phyloP scores from a whole-genome alignment of 2,329 filamentous ascomycete species.

The Paracoccidioides brasiliensis region DNA sequence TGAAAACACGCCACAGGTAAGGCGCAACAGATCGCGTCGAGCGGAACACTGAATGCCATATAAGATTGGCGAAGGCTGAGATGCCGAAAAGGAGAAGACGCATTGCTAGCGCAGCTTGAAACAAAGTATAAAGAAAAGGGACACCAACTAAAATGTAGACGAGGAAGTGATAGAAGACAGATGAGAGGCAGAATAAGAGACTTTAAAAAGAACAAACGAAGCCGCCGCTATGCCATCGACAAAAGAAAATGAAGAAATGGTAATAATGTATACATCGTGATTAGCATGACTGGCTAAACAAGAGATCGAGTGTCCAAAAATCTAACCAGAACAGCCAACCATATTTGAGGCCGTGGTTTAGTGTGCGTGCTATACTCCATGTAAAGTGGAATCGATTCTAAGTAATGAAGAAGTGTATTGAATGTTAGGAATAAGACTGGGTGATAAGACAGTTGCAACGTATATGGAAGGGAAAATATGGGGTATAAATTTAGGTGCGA shows the following conservation, averaged over 20 bases:
- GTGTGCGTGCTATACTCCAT: background rate
- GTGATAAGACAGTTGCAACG: background rate
- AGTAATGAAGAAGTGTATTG: background rate
- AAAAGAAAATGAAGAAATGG: background rate
- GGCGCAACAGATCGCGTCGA: background rate
- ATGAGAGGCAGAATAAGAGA: background rate
- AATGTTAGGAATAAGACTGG: background rate
- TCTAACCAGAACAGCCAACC: background rate
- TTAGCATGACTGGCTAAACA: background rate
- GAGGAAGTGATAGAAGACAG: background rate
- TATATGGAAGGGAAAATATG: background rate
- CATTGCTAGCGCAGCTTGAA: background rate
- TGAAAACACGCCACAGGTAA: background rate
- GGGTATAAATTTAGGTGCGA: background rate
- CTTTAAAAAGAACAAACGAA: slow-evolving; percentile 3
- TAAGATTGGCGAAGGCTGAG: background rate
- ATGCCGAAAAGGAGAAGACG: background rate
- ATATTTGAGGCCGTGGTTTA: background rate
- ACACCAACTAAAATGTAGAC: background rate
- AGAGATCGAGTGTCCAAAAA: background rate
- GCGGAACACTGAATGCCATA: background rate
- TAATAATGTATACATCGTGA: background rate
- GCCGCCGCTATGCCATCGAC: slow-evolving; percentile 11
- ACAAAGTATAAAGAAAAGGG: background rate
- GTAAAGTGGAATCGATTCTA: background rate